Percentiles rank a stretch among this genome's conserved stretches.
Evolutionary conservation across 169 alveolate species (phyloP).

Genomic region (Plasmodium fragile): DNA sequence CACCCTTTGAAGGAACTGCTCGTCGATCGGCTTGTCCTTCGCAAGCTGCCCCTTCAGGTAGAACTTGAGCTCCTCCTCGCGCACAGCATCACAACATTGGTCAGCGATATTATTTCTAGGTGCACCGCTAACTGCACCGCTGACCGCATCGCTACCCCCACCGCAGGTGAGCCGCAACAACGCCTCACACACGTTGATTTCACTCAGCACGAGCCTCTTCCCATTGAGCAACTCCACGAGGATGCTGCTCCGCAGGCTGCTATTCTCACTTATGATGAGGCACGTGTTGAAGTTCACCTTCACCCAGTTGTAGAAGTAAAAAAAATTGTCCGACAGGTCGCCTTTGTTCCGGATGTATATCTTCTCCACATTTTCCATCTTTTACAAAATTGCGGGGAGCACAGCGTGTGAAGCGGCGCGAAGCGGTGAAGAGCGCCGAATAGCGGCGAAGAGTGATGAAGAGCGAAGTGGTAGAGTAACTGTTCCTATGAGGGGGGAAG

Average conservation of each 20-base stretch:
- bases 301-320: constrained; percentile 49
- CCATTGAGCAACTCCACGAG: constrained; percentile 4
- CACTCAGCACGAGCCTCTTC: constrained; percentile 13
- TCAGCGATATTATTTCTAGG: not conserved
- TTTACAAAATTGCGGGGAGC: not conserved
- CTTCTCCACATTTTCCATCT: constrained; percentile 28
- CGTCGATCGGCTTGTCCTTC: constrained; percentile 9
- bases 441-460: not conserved
- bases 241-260: constrained; percentile 13
- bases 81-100: not conserved
- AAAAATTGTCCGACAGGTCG: constrained; percentile 1
- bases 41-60: constrained; percentile 23
- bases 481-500: not conserved
- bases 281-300: constrained; percentile 11
- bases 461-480: not conserved
- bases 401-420: not conserved
- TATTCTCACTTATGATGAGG: constrained; percentile 33
- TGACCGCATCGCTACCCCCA: not conserved
- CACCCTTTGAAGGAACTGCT: constrained; percentile 17
- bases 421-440: not conserved
- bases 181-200: constrained; percentile 40
- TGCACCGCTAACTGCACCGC: not conserved
- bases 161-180: constrained; percentile 10
- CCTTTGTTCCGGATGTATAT: constrained; percentile 25
- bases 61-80: constrained; percentile 25